Base-by-base conservation (phyloP, 768 basidiomycete species). In the Russula griseocarnosa region DNA sequence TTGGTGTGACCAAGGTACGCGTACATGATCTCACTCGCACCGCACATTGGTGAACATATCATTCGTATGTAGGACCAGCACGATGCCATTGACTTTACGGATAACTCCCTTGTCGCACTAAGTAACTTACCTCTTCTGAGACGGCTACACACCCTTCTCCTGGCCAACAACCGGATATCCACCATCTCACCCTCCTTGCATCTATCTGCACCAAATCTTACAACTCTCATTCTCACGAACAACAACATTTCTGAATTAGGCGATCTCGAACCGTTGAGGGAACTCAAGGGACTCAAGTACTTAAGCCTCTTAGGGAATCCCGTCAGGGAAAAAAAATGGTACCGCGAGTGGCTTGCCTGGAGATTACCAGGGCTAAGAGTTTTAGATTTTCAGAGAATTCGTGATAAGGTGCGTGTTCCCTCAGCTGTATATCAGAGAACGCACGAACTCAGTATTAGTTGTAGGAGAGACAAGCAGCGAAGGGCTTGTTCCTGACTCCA, bases 261-360 rank as follows among this genome's bases (percentile, higher is more conserved):
- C 24, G 92, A 94, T 72, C 83, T 94, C 51, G 90, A 93, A 70
- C 86, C 92, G 24, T 79, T 93, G 57, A 89, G 85, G 73, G 88
- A 91, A 70, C 74, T 92, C 60, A 85, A 79, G 72, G 79, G 81
- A 42, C 84, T 96, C 69, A 84, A 86, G 73, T 92, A 86, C 72
- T 74, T 96, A 56, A 85, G 85, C 42, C 76, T 95, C 68, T 69
- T 91, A 67, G 92, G 91, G 26, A 91, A 91, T 70, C 92, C 94
- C 60, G 90, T 94, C 36, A 78, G 82, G 73, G 89, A 94, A 79
- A 90, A 90, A 82, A 92, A 93, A 84, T 92, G 89, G 86, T 96
- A 95, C 80, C 90, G 92, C 79, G 91, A 93, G 79, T 96, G 93
- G 93, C 84, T 94, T 80, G 86, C 90, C 70, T 93, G 86, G 85